Evolutionary conservation across 73 alveolate genomes (phyloP), one percentile per base, ranked within the genome.

Genomic region (Durusdinium trenchii): DNA sequence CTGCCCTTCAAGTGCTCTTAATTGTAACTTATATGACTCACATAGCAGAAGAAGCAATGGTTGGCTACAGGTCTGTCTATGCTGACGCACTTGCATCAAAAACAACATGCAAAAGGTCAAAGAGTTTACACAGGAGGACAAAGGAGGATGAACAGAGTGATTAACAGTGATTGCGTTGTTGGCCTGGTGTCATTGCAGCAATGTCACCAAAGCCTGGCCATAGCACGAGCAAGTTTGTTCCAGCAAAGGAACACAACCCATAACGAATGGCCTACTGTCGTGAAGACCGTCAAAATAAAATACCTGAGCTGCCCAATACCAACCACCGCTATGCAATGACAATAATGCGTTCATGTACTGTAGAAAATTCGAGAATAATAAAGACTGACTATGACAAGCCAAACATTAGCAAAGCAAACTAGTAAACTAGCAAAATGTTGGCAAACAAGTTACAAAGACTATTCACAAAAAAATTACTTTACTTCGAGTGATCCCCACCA

Each of bases 171-270:
- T 36, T 51, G 3, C 36, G 43, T 28, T 1, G 3, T 18, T 48
- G 51, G 96, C 96, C 96, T 89, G 96, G 96, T 26, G 96, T 89
- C 85, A 89, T 67, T 10, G 96, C 96, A 46, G 96, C 85, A 2
- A 89, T 89, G 40, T 89, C 96, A 51, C 96, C 96, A 47, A 89
- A 89, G 96, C 96, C 96, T 89, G 96, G 5, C 86, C 28, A 52
- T 10, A 48, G 42, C 40, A 75, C 47, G 86, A n/a, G 20, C 4
- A 75, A 75, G 42, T 35, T 40, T 40, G 3, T 30, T 38, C 62
- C 62, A 57, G 75, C 95, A 52, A 45, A 52, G 12, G 52, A 50
- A 18, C n/a, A 46, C 54, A 28, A 45, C 32, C 42, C 36, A 57
- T 61, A 6, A 48, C 94, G 38, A 16, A 84, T 12, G 94, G 86